Percentiles rank a stretch among this genome's conserved stretches.
Conservation (phyloP, 768 basidiomycete species). For the Lentinula sp. region DNA sequence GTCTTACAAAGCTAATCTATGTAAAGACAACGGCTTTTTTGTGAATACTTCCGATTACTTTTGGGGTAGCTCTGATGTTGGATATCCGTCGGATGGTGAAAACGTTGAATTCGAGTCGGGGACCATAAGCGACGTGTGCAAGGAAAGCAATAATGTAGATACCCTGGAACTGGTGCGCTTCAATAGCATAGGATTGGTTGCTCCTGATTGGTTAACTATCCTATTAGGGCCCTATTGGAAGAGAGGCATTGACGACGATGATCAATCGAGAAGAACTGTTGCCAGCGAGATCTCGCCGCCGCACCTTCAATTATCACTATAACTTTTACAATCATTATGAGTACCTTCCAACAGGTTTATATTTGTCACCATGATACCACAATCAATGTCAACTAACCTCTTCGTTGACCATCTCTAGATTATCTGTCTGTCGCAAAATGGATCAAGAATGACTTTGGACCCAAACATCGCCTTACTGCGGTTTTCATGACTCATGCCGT, state of each 20-base stretch:
- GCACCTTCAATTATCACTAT: conserved; percentile 40
- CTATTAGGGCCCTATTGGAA: conserved; percentile 58
- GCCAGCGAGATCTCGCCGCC: conserved; percentile 50
- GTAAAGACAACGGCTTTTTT: conserved; percentile 39
- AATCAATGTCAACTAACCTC: conserved; percentile 4
- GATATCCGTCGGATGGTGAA: neutral
- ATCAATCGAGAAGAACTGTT: conserved; percentile 68
- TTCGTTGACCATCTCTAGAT: conserved; percentile 29
- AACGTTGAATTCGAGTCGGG: neutral
- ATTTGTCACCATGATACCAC: neutral
- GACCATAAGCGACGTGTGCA: neutral
- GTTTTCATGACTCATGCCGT: conserved; percentile 70
- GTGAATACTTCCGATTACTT: conserved; percentile 5
- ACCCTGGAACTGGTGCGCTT: neutral
- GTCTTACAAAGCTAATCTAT: conserved; percentile 44
- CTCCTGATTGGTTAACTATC: conserved; percentile 7
- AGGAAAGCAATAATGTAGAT: neutral
- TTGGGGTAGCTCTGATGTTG: neutral
- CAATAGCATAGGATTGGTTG: neutral
- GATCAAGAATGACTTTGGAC: conserved; percentile 51
- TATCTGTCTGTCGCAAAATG: conserved; percentile 52
- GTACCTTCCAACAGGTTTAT: conserved; percentile 58
- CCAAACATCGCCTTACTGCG: conserved; percentile 52
- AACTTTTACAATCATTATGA: conserved; percentile 29
- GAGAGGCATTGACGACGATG: conserved; percentile 68